Conservation (phyloP, 139 green algal genomes). For the Volvox africanus region DNA sequence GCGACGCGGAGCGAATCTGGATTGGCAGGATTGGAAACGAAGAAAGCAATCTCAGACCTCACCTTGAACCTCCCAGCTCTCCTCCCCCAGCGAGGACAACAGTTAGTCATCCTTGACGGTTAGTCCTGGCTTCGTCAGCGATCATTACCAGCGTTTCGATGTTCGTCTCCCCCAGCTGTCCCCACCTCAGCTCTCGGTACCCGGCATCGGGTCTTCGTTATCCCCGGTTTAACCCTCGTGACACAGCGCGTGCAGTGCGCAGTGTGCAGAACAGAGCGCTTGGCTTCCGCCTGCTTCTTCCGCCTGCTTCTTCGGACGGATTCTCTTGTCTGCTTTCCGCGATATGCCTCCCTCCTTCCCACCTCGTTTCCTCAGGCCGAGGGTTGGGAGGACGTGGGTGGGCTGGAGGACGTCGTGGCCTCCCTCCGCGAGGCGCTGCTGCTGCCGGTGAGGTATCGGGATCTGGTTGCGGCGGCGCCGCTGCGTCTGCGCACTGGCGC, state of each 20-base stretch:
- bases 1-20: no score
- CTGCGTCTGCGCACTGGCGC: conserved; percentile 92
- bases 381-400: conserved; percentile 91
- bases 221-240: not conserved
- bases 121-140: no score
- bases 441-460: conserved; percentile 74
- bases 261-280: no score
- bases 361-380: not conserved
- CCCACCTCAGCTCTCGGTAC: no score
- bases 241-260: not conserved
- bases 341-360: not conserved
- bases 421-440: conserved; percentile 89
- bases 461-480: conserved; percentile 76
- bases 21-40: no score
- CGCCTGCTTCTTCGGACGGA: not conserved
- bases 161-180: no score
- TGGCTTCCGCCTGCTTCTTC: not conserved
- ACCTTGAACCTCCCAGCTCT: no score
- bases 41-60: no score
- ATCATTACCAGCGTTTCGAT: no score
- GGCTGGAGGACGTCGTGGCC: conserved; percentile 80
- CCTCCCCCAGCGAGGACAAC: no score
- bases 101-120: no score
- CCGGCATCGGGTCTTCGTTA: no score
- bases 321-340: not conserved